Conservation (phyloP, 1,284 basidiomycete genomes). For the Apiotrichum laibachii region DNA sequence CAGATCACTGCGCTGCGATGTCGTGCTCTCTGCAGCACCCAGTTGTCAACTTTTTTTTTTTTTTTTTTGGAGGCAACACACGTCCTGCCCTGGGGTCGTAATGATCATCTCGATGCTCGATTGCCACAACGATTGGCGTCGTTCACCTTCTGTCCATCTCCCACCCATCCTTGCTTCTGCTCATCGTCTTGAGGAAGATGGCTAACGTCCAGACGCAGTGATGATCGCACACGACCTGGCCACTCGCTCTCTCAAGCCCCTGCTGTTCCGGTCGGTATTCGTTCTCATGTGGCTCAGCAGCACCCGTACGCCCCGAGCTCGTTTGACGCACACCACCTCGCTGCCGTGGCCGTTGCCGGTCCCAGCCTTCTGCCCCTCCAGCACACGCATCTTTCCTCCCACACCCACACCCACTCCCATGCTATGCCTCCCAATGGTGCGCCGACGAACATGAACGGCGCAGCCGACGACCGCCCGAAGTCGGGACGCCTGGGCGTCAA, state of each 20-base stretch:
- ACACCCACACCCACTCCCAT: constrained; percentile 4
- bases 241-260: background rate
- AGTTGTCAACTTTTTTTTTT: too few species aligned
- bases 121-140: too few species aligned
- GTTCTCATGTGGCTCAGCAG: background rate
- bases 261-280: background rate
- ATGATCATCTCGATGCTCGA: too few species aligned
- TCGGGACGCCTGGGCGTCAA: constrained; percentile 34
- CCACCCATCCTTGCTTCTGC: too few species aligned
- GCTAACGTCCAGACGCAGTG: background rate
- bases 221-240: background rate
- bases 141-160: too few species aligned
- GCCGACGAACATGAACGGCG: background rate
- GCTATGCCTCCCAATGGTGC: too few species aligned
- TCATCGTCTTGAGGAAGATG: too few species aligned
- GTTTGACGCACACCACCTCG: background rate
- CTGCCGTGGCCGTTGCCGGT: background rate
- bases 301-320: constrained; percentile 1
- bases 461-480: constrained; percentile 4
- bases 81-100: too few species aligned
- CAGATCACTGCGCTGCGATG: too few species aligned
- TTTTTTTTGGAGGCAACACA: too few species aligned
- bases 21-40: background rate
- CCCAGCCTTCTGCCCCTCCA: background rate
- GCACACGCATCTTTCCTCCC: background rate